A percentile compares a stretch with the other conserved stretches of the same genome.
Conservation (phyloP, 1,284 basidiomycete species). For the Ceratobasidium theobromae region DNA sequence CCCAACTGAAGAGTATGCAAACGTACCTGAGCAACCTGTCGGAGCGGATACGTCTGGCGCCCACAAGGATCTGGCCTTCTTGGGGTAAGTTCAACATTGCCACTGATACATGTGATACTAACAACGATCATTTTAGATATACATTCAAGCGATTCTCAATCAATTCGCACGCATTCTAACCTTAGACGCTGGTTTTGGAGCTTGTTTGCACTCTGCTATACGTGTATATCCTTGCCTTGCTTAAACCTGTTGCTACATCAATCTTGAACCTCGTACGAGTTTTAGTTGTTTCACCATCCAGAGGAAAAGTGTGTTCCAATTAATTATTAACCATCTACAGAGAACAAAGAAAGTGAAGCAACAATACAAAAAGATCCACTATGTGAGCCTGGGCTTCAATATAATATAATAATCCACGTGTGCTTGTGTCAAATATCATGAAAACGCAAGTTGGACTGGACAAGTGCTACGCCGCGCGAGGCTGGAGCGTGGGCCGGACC, state of each 20-base stretch:
- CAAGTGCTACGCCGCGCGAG: conserved; percentile 20
- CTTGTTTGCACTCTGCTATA: conserved; percentile 8
- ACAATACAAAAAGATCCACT: too few species aligned
- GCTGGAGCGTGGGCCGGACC: conserved; percentile 35
- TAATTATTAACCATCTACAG: background rate
- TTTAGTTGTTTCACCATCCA: background rate
- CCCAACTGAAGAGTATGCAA: conserved; percentile 93
- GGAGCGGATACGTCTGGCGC: conserved; percentile 65
- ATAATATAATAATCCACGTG: too few species aligned
- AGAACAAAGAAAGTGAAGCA: too few species aligned
- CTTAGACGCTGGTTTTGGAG: background rate
- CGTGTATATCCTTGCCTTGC: background rate
- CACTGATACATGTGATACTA: conserved; percentile 1
- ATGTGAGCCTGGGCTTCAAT: too few species aligned
- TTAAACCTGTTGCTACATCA: conserved; percentile 10
- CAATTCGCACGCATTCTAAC: conserved; percentile 25
- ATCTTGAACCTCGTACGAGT: conserved; percentile 15
- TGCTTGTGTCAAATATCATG: too few species aligned
- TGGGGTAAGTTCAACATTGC: conserved; percentile 62
- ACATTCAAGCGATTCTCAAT: conserved; percentile 77
- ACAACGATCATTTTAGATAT: conserved; percentile 53
- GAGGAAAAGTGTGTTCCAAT: background rate
- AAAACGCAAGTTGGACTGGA: too few species aligned
- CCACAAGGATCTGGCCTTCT: conserved; percentile 87
- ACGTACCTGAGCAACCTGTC: conserved; percentile 71